These are phyloP conservation scores for Penicillium subrubescens DNA, from an alignment of 495 filamentous ascomycete species.

Conservation along the genomic window DNA sequence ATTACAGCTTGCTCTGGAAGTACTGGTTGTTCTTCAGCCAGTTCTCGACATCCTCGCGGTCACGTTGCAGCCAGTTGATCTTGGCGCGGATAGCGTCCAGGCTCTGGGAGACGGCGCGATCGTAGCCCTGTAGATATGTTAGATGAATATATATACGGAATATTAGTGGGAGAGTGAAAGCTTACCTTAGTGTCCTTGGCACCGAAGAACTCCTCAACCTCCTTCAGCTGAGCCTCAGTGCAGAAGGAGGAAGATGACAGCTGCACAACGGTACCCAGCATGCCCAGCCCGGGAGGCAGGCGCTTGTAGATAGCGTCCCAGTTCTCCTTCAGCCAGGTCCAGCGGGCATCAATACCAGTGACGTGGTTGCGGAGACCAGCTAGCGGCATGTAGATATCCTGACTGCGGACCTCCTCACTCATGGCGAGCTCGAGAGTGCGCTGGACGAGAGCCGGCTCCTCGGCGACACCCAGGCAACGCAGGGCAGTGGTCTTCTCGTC, in stretches of 20 bases:
- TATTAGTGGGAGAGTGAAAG: not conserved
- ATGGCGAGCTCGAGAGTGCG: slow-evolving; percentile 75
- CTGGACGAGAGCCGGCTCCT: slow-evolving; percentile 76
- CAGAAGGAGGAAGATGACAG: slow-evolving; percentile 85
- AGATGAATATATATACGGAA: not conserved
- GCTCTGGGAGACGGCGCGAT: slow-evolving; percentile 63
- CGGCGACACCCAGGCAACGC: slow-evolving; percentile 78
- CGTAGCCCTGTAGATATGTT: slow-evolving; percentile 48
- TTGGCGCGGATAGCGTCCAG: slow-evolving; percentile 62
- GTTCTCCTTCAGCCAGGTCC: slow-evolving; percentile 80
- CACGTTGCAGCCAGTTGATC: slow-evolving; percentile 62
- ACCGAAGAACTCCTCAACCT: slow-evolving; percentile 79
- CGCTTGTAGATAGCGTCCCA: slow-evolving; percentile 81
- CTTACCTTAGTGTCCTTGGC: slow-evolving; percentile 75
- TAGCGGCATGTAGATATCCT: slow-evolving; percentile 92
- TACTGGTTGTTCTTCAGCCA: slow-evolving; percentile 64
- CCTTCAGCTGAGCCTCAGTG: slow-evolving; percentile 68
- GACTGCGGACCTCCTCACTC: slow-evolving; percentile 85
- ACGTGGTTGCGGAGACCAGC: slow-evolving; percentile 75
- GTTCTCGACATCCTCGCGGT: slow-evolving; percentile 58
- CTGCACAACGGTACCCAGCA: slow-evolving; percentile 83
- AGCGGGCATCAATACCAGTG: slow-evolving; percentile 79
- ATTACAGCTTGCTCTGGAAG: slow-evolving; percentile 48
- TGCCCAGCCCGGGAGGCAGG: slow-evolving; percentile 73
- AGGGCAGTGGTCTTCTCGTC: slow-evolving; percentile 97